Base-by-base conservation (phyloP, 805 yeast genomes). In the Candida rishiriensis region DNA sequence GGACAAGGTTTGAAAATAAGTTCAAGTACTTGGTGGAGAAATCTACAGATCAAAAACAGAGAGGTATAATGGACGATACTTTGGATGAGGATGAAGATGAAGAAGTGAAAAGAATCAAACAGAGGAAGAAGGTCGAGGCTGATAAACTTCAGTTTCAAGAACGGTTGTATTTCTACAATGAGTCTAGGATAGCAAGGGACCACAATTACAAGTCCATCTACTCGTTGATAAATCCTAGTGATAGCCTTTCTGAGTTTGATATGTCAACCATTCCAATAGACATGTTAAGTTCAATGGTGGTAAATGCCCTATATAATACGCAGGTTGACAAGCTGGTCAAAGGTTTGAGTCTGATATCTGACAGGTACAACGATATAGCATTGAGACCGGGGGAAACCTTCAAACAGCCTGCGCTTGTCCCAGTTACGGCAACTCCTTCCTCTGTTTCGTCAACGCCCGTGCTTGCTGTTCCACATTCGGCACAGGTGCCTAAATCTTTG, bases 271-370 rank as follows among this genome's bases (percentile, higher is more conserved):
- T 93, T 8, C 84, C 93, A 5, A 75, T 75, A 17, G 78, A 79
- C 40, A 70, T 84, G 1, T 73, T 89, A 44, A 74, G 73, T 17
- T 73, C 77, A 37, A 82, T 83, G 74, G 87, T 83, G 13, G 68
- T 78, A 44, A 75, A 78, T 1, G 88, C 96, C 0, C 68, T 93
- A 44, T 68, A 72, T 14, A 74, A 74, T 36, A 76, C 78, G 0
- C 75, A 77, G 39, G 65, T 73, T 0, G 68, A 69, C 3, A 75
- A 72, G 46, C 69, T 91, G 21, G 69, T 78, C 13, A 76, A 79
- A 42, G 95, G 88, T 2, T 66, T 89, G 46, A 77, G 78, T n/a
- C 79, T 87, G 34, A 76, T 88, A 6, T 71, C 79, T 13, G 76
- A 82, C 10, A 72, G 97, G 49, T 86, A 84, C 33, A 53, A 45